These are phyloP conservation scores for Aspergillus sp. DNA, from an alignment of 2,329 filamentous ascomycete genomes.

Conservation along the genomic window DNA sequence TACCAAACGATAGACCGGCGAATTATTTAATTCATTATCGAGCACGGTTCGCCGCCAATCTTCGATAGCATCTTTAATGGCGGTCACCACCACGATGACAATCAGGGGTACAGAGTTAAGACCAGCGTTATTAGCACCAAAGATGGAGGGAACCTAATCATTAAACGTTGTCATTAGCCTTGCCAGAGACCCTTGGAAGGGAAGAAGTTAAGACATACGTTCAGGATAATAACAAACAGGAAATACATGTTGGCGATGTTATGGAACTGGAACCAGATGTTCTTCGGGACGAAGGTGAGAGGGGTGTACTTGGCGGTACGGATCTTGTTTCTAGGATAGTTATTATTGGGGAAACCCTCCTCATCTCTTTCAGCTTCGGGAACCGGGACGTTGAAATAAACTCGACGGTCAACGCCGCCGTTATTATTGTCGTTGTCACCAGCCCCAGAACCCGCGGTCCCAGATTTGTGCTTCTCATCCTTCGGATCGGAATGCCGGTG, in stretches of 20 bases:
- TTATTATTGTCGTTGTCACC: constrained; percentile 14
- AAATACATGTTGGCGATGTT: constrained; percentile 99
- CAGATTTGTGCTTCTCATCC: constrained; percentile 61
- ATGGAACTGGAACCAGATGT: constrained; percentile 95
- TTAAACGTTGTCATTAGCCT: too few species aligned
- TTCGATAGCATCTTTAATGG: constrained; percentile 90
- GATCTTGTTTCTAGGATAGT: constrained; percentile 89
- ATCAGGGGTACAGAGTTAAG: constrained; percentile 87
- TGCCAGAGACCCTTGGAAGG: too few species aligned
- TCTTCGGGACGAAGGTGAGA: constrained; percentile 90
- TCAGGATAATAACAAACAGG: constrained; percentile 87
- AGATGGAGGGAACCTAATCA: constrained; percentile 82
- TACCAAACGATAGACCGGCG: constrained; percentile 78
- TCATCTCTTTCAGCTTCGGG: constrained; percentile 69
- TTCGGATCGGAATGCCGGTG: constrained; percentile 53
- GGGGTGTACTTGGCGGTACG: constrained; percentile 96
- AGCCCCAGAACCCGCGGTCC: constrained; percentile 20
- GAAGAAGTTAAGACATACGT: constrained; percentile 53
- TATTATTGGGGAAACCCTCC: constrained; percentile 61
- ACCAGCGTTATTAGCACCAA: constrained; percentile 83
- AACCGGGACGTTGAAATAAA: constrained; percentile 77
- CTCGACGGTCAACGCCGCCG: constrained; percentile 40
- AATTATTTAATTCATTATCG: constrained; percentile 92
- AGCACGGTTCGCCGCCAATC: constrained; percentile 87
- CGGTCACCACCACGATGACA: constrained; percentile 79